Percentiles rank a stretch among this genome's conserved stretches.
phyloP scores from a whole-genome alignment of 768 basidiomycete genomes.

The Xerocomellus intermedius region DNA sequence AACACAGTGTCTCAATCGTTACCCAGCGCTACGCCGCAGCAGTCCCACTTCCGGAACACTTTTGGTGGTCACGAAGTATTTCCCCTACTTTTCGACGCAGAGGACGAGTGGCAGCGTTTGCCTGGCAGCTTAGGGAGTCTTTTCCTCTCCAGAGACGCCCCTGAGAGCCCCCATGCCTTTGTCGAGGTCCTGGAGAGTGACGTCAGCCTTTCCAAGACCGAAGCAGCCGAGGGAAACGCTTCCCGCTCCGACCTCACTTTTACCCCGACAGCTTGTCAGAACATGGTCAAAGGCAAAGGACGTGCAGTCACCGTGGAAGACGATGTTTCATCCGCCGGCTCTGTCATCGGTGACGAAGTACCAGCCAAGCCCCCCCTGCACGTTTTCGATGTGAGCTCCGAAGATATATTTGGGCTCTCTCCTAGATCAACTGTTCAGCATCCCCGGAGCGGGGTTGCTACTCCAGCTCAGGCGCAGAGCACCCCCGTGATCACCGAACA shows the following conservation, averaged over 20 bases:
- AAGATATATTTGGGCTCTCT: constrained; percentile 25
- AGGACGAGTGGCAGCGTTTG: constrained; percentile 67
- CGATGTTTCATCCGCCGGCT: constrained; percentile 41
- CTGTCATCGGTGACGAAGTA: constrained; percentile 40
- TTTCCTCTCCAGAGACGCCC: constrained; percentile 33
- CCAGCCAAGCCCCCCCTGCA: constrained; percentile 62
- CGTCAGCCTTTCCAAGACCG: constrained; percentile 32
- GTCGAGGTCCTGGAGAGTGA: constrained; percentile 56
- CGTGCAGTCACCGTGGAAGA: constrained; percentile 31
- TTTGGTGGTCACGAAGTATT: constrained; percentile 51
- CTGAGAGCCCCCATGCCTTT: constrained; percentile 58
- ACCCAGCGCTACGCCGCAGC: constrained; percentile 32
- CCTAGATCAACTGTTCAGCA: constrained; percentile 14
- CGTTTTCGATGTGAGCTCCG: constrained; percentile 44
- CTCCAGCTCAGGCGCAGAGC: constrained; percentile 37
- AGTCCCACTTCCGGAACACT: constrained; percentile 54
- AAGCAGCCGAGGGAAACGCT: constrained; percentile 33
- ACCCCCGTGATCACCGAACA: constrained; percentile 39
- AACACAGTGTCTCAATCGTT: constrained; percentile 33
- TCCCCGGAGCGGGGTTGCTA: constrained; percentile 21
- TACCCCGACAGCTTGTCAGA: constrained; percentile 15
- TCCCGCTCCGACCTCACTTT: constrained; percentile 27
- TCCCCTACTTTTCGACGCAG: constrained; percentile 45
- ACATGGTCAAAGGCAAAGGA: constrained; percentile 51
- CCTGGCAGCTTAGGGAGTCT: constrained; percentile 42